Percentiles rank a stretch among this genome's conserved stretches.
Conservation (phyloP, 352 stramenopile genomes). For the Globisporangium viniferum region DNA sequence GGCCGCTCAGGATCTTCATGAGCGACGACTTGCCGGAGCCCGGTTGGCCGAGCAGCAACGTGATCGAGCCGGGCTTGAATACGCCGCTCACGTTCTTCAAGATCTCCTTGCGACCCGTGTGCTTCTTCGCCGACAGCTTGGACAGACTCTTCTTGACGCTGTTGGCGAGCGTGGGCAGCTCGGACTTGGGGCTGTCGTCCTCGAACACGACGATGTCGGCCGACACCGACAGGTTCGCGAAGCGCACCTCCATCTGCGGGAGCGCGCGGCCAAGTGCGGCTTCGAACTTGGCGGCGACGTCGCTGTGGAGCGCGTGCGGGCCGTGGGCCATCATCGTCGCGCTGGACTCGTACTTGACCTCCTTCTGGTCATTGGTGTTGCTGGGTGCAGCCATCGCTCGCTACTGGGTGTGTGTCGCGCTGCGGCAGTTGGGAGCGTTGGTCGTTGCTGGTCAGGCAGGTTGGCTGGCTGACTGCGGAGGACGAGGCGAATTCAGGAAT, state of each 20-base stretch:
- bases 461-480: too few species aligned
- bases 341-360: too few species aligned
- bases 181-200: background rate
- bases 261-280: background rate
- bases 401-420: too few species aligned
- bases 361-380: too few species aligned
- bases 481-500: too few species aligned
- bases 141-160: background rate
- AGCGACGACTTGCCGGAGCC: constrained; percentile 15
- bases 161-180: background rate
- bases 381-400: too few species aligned
- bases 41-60: background rate
- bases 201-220: background rate
- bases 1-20: constrained; percentile 21
- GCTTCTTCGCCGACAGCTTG: too few species aligned
- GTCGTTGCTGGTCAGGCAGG: too few species aligned
- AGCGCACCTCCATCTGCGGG: background rate
- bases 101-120: background rate
- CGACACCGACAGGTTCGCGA: background rate
- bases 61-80: background rate
- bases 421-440: too few species aligned
- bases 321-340: too few species aligned
- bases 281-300: background rate
- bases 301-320: too few species aligned
- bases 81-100: background rate